Evolutionary conservation across 768 basidiomycete species (phyloP), one percentile per base, ranked within the genome.

Genomic region (Pulveroboletus frians): DNA sequence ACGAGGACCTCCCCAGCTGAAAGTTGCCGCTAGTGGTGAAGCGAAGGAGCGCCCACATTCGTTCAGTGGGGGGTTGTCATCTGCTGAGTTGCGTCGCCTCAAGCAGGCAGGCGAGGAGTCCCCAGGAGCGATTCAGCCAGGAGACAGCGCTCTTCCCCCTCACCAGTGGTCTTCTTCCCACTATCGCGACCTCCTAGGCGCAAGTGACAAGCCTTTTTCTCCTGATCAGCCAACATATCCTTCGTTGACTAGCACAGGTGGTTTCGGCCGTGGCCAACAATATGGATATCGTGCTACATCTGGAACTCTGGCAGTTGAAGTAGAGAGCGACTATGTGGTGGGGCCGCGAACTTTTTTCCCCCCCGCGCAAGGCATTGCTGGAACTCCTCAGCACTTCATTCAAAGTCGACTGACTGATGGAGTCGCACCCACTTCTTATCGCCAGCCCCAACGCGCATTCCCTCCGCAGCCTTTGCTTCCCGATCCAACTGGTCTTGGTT

Each of bases 11-110:
- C 72, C 75, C 44, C 73, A 79, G 51, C 67, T 81, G 56, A 85
- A 84, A 66, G 68, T 74, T 35, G 73, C 71, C 32, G 68, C 74
- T 39, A 56, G 73, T 46, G 68, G 68, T 47, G 85, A 88, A 62
- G 71, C 79, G 41, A 84, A 85, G 64, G 88, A 87, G 62, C 78
- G 87, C 46, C 87, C 87, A 14, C 87, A 85, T 62, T 89, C 87
- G 0, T 89, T 87, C 64, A 88, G 84, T 52, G 88, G 88, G 37
- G 85, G 84, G 26, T 70, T 89, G 40, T 86, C 88, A 6, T 76
- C 70, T 42, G 83, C 85, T 40, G 87, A 90, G 56, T 72, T 89
- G 48, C 81, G 82, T 55, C 84, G 86, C 59, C 71, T 90, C 48
- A 84, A 86, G 64, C 84, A 86, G 59, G 80, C 74, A 26, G 84